Evolutionary conservation across 78 protist genomes (phyloP), one percentile per base, ranked within the genome.

Genomic region (Capsaspora owczarzaki): DNA sequence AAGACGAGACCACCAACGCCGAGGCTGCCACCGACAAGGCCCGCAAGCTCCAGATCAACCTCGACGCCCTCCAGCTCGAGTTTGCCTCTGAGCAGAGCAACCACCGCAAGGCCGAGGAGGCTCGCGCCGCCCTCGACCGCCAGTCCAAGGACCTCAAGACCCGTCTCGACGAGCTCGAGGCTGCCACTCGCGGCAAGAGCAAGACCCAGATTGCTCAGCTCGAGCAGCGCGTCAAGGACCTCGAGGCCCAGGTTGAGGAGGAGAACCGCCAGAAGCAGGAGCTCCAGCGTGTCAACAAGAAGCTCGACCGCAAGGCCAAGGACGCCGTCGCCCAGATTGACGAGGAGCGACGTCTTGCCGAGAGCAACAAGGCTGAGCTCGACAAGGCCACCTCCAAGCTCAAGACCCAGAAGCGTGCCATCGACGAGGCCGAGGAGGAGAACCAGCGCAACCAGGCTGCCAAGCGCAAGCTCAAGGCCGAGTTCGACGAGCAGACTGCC

Each of bases 51-150:
- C 40, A 42, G 29, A n/a, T 51, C 33, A 61, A 19, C 63, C 56
- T 77, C 37, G 37, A 47, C 43, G 78, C 46, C 80, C 41, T 66
- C 51, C 40, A 82, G 74, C 27, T 40, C 44, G 85, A 74, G 85
- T 80, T 82, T 23, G 72, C 25, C 2, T 14, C 68, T 31, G 71
- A 53, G 38, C 41, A 31, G 35, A 72, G 61, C 66, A 37, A 16
- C 37, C 29, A 20, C 81, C n/a, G 47, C 31, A 77, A 77, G 61
- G 61, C 43, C 66, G 66, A 77, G 29, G 46, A 38, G 1, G 68
- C 81, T 43, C 71, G 27, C 29, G 42, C 69, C 66, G 43, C 61
- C 40, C 33, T 31, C n/a, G 78, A 68, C 44, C 76, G 78, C 49
- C 47, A 10, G 49, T 25, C 1, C 69, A 38, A 25, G 31, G 78